A percentile compares a stretch with the other conserved stretches of the same genome.
These are phyloP conservation scores for Mucor indicus DNA, from an alignment of 371 early-diverging fungal species.

Conservation along the genomic window DNA sequence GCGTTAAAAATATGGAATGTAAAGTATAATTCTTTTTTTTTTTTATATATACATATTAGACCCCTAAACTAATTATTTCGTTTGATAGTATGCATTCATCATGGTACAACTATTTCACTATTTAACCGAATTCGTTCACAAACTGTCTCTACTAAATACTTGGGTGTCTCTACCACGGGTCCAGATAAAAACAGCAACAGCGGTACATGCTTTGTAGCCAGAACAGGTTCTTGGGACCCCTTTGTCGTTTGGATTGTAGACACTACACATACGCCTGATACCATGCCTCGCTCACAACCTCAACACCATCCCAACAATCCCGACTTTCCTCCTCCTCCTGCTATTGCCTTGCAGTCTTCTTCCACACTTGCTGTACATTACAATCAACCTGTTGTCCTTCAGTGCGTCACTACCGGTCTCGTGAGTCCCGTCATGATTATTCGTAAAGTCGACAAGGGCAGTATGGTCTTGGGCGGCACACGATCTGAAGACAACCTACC, in stretches of 20 bases:
- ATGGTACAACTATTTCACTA: conserved; percentile 76
- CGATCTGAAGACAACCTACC: conserved; percentile 27
- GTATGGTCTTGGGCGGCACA: conserved; percentile 65
- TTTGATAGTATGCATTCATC: conserved; percentile 77
- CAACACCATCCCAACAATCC: conserved; percentile 26
- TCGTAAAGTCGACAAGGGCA: conserved; percentile 81
- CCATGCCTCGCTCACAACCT: conserved; percentile 22
- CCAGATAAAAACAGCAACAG: conserved; percentile 20
- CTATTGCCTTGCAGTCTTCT: conserved; percentile 66
- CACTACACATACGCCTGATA: conserved; percentile 41
- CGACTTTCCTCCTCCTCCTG: conserved; percentile 66
- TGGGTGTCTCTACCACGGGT: conserved; percentile 40
- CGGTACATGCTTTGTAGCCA: conserved; percentile 73
- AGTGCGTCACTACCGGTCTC: conserved; percentile 80
- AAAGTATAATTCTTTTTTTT: conserved; percentile 16
- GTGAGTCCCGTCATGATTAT: conserved; percentile 82
- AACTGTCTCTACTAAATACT: conserved; percentile 83
- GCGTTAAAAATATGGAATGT: conserved; percentile 81
- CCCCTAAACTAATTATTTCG: no score
- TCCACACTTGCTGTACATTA: conserved; percentile 75
- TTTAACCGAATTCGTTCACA: conserved; percentile 87
- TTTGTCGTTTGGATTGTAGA: conserved; percentile 88
- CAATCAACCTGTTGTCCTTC: conserved; percentile 81
- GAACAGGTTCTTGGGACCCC: conserved; percentile 82
- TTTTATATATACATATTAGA: conserved; percentile 49